These are phyloP conservation scores for Sclerotinia minor DNA, from an alignment of 2,329 filamentous ascomycete species.

Conservation along the genomic window DNA sequence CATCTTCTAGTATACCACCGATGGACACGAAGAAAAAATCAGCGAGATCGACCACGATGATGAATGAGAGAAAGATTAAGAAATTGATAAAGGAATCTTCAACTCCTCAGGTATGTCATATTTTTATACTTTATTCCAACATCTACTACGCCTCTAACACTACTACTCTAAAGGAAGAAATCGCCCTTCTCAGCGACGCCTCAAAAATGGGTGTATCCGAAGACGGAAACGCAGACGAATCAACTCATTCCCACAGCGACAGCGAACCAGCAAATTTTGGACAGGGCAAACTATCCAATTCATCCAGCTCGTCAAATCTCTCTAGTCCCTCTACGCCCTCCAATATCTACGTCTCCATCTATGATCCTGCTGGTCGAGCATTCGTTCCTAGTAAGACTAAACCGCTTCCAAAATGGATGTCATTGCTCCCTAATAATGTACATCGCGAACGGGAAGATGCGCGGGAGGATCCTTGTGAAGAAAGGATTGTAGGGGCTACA, in stretches of 20 bases:
- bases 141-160: not conserved
- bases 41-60: slow-evolving; percentile 13
- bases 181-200: slow-evolving; percentile 31
- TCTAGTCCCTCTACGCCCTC: not conserved
- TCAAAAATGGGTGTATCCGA: slow-evolving; percentile 30
- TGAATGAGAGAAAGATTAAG: slow-evolving; percentile 26
- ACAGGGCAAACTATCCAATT: slow-evolving; percentile 9
- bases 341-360: slow-evolving; percentile 52
- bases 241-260: slow-evolving; percentile 26
- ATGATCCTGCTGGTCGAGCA: slow-evolving; percentile 50
- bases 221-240: slow-evolving; percentile 29
- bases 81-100: slow-evolving; percentile 26
- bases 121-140: no score
- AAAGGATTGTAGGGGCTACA: not conserved
- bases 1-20: not conserved
- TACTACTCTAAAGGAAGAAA: slow-evolving; percentile 4
- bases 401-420: slow-evolving; percentile 49
- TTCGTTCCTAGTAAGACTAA: slow-evolving; percentile 54
- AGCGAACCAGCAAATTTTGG: slow-evolving; percentile 22
- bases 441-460: slow-evolving; percentile 26
- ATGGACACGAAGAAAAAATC: not conserved
- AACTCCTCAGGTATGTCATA: slow-evolving; percentile 14
- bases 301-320: not conserved
- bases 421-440: slow-evolving; percentile 37
- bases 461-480: not conserved